Evolutionary conservation across 768 basidiomycete species (phyloP), one percentile per base, ranked within the genome.

Genomic region (Tremella yokohamensis): DNA sequence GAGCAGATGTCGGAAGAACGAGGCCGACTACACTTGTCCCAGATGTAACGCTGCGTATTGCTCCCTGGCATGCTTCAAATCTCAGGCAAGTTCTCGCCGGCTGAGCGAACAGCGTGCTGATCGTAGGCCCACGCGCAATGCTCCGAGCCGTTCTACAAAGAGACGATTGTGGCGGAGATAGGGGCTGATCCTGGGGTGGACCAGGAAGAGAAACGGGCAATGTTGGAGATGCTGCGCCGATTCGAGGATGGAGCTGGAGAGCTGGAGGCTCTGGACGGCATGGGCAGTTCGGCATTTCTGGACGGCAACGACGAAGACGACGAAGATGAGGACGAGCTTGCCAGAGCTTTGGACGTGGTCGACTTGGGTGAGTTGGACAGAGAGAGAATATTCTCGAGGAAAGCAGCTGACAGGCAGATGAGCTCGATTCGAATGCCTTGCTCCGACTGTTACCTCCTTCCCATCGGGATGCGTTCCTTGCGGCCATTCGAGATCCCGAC

Each of bases 201-300:
- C 3, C 58, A 73, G 40, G 76, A 66, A 18, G 66, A 72, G 56
- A 76, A 79, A 52, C 72, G 63, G 55, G 63, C 54, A 34, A 76
- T 74, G 67, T 69, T 72, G 25, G 76, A 68, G 47, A 73, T 63
- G 59, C 70, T 77, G 11, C 68, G 64, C 20, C 40, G 69, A 7
- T 60, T 69, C 61, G 61, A 75, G 63, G 57, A 76, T 51, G 53
- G 70, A 13, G 57, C 66, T 40, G 40, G 55, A 20, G 60, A 65
- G 3, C 60, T 58, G 45, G 47, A 63, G 55, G 48, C 15, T 38
- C 52, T 19, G 4, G n/a, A 39, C 8, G 49, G 6, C 7, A 59
- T 19, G 54, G 29, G 29, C 11, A 4, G 11, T 34, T 4, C 63
- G 47, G 25, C 4, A 34, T 16, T 45, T 45, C 34, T 54, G 38